Percentiles rank a stretch among this genome's conserved stretches.
Evolutionary conservation across 2,329 filamentous ascomycete species (phyloP).

Genomic region (Fusarium sp.): DNA sequence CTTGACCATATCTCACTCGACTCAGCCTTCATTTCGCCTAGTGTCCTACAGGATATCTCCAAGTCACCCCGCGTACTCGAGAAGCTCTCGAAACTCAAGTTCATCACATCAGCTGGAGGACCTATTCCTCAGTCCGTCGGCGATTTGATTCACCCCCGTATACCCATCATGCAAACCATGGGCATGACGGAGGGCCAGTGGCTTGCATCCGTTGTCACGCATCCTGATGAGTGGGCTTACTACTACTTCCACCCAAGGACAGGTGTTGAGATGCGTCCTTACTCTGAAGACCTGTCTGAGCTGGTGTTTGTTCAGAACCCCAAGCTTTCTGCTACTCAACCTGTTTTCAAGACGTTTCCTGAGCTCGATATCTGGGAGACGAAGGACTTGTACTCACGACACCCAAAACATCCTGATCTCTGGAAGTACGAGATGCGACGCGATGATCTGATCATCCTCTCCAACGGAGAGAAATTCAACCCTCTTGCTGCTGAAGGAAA

Average conservation of each 20-base stretch:
- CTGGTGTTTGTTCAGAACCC: not conserved
- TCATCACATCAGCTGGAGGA: not conserved
- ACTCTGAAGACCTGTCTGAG: not conserved
- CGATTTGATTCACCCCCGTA: not conserved
- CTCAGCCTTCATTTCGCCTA: not conserved
- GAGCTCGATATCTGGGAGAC: not conserved
- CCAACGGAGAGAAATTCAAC: not conserved
- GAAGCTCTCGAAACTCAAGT: not conserved
- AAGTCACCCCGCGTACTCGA: not conserved
- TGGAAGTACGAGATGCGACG: not conserved
- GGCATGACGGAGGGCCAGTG: not conserved
- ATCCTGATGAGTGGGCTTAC: not conserved
- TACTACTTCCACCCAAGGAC: not conserved
- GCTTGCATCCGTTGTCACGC: not conserved
- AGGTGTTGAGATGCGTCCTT: not conserved
- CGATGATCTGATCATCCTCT: not conserved
- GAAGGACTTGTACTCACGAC: not conserved
- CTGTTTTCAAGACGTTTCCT: not conserved
- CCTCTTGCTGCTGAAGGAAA: not conserved
- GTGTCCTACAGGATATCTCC: not conserved
- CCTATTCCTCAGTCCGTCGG: not conserved
- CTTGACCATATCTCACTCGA: not conserved
- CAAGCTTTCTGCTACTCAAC: not conserved
- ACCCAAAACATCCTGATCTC: not conserved
- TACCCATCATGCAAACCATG: not conserved